Conservation (phyloP, 2,329 filamentous ascomycete genomes). For the Colletotrichum simmondsii region DNA sequence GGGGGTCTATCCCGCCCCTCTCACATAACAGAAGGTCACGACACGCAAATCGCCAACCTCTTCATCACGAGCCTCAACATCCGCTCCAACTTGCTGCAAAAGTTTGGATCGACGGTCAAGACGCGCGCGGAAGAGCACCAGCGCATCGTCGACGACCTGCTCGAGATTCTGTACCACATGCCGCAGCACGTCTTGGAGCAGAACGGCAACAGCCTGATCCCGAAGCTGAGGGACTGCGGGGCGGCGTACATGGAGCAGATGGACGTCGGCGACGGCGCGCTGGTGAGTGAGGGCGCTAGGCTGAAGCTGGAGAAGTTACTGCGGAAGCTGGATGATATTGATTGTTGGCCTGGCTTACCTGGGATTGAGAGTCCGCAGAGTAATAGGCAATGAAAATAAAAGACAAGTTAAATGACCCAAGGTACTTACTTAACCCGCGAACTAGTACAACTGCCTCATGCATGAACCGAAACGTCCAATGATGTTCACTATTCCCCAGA, state of each 20-base stretch:
- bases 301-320: slow-evolving; percentile 43
- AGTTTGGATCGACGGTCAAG: slow-evolving; percentile 36
- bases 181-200: slow-evolving; percentile 46
- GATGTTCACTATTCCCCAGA: background rate
- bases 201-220: slow-evolving; percentile 45
- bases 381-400: background rate
- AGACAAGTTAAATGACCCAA: background rate
- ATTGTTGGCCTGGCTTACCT: slow-evolving; percentile 42
- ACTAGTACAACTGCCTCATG: background rate
- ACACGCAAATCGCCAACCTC: slow-evolving; percentile 49
- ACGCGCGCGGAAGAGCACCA: slow-evolving; percentile 39
- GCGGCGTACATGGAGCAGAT: slow-evolving; percentile 45
- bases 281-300: slow-evolving; percentile 27
- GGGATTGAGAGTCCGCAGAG: slow-evolving; percentile 13
- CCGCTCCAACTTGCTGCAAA: slow-evolving; percentile 49
- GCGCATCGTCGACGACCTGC: slow-evolving; percentile 46
- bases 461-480: background rate
- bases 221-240: slow-evolving; percentile 50
- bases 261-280: slow-evolving; percentile 12
- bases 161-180: slow-evolving; percentile 48
- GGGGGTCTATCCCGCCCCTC: slow-evolving; percentile 46
- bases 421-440: background rate
- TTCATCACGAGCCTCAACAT: slow-evolving; percentile 50
- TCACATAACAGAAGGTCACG: slow-evolving; percentile 45
- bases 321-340: slow-evolving; percentile 44